A percentile compares a stretch with the other conserved stretches of the same genome.
These are phyloP conservation scores for Venturiaceae sp. DNA, from an alignment of 2,329 filamentous ascomycete species.

Conservation along the genomic window DNA sequence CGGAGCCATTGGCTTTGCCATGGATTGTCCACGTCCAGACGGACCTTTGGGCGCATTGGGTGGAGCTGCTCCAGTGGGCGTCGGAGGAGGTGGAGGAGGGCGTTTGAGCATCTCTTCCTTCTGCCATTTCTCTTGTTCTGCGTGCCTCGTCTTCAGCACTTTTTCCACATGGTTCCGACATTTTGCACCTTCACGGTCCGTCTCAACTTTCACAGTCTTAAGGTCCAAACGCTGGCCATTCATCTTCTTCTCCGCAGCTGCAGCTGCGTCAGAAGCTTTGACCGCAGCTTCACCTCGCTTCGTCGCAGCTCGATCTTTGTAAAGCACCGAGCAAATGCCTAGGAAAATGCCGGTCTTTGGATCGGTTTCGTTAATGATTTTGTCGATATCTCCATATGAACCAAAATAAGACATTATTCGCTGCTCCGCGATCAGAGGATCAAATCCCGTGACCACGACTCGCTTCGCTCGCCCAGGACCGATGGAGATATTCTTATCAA, in stretches of 20 bases:
- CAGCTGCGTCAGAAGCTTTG: slow-evolving; percentile 70
- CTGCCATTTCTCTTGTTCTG: slow-evolving; percentile 43
- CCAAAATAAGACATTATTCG: slow-evolving; percentile 69
- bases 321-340: slow-evolving; percentile 86
- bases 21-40: slow-evolving; percentile 41
- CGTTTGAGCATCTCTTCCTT: slow-evolving; percentile 5
- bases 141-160: slow-evolving; percentile 58
- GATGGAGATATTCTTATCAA: slow-evolving; percentile 73
- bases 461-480: slow-evolving; percentile 84
- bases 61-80: slow-evolving; percentile 48
- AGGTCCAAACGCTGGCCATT: slow-evolving; percentile 73
- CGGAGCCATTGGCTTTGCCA: slow-evolving; percentile 2
- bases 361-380: slow-evolving; percentile 90
- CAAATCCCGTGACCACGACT: slow-evolving; percentile 92
- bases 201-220: slow-evolving; percentile 68
- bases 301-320: slow-evolving; percentile 56
- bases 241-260: slow-evolving; percentile 66
- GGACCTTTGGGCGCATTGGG: slow-evolving; percentile 83
- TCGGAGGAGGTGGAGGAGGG: slow-evolving; percentile 15
- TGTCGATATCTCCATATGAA: slow-evolving; percentile 76
- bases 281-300: slow-evolving; percentile 43
- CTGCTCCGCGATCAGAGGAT: slow-evolving; percentile 73
- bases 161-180: slow-evolving; percentile 71
- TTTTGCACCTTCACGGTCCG: slow-evolving; percentile 79
- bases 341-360: slow-evolving; percentile 90